Evolutionary conservation across 192 early-diverging fungal genomes (phyloP).

Genomic region (Coemansia sp.): DNA sequence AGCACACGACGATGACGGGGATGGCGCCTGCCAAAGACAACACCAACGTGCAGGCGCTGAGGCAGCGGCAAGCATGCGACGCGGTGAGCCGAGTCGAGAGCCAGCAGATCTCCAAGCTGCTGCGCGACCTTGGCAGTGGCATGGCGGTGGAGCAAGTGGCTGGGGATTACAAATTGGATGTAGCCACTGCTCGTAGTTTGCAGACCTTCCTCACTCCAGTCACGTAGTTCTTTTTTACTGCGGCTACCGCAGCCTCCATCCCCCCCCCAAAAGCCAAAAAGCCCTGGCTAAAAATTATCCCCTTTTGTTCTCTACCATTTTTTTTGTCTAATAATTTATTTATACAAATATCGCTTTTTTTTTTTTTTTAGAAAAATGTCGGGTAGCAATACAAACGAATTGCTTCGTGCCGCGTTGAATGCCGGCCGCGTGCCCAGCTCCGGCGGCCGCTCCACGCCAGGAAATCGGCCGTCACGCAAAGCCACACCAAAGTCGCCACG

Average conservation of each 20-base stretch:
- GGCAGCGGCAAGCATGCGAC: conserved; percentile 12
- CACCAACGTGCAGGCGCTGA: conserved; percentile 41
- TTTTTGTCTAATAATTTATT: background rate
- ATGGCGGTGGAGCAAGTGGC: conserved; percentile 5
- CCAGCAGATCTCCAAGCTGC: conserved; percentile 4
- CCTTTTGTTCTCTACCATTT: background rate
- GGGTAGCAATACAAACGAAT: conserved; percentile 25
- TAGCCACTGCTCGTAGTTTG: conserved; percentile 8
- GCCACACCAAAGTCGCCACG: conserved; percentile 25
- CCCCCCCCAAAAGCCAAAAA: too few species aligned
- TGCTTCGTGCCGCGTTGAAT: conserved; percentile 22
- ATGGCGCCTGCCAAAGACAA: conserved; percentile 26
- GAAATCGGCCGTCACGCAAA: conserved; percentile 11
- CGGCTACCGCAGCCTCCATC: background rate
- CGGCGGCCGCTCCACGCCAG: conserved; percentile 11
- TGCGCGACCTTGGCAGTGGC: conserved; percentile 7
- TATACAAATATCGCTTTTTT: background rate
- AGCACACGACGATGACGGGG: conserved; percentile 43
- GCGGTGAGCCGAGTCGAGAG: conserved; percentile 19
- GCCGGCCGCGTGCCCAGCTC: conserved; percentile 32
- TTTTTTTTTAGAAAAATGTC: conserved; percentile 3
- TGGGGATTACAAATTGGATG: conserved; percentile 27
- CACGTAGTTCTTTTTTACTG: background rate
- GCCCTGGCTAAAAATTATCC: too few species aligned
- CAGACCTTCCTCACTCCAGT: conserved; percentile 14